Base-by-base conservation (phyloP, 2,329 filamentous ascomycete genomes). In the Venturia aucupariae region DNA sequence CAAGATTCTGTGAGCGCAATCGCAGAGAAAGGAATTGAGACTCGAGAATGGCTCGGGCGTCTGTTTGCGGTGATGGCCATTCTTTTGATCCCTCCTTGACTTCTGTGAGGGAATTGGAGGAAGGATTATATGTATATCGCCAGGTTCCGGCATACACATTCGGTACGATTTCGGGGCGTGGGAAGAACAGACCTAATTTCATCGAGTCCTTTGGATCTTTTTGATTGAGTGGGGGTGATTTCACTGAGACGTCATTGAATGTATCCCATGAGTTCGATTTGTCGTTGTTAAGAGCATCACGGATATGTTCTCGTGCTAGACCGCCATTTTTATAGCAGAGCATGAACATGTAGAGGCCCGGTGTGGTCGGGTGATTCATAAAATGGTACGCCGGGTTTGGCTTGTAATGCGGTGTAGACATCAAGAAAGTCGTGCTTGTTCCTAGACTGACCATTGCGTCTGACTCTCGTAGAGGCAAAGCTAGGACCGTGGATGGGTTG, bases 271-370 rank as follows among this genome's bases (percentile, higher is more conserved):
- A 79, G 22, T 46, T 62, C n/a, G 63, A 64, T n/a, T 42, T 61
- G 27, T 42, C 39, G 22, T 41, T 51, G 67, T 91, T 88, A 62
- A 97, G 84, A 0, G 84, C 82, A 72, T 99, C 91, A 64, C 94
- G 89, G 67, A 97, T 85, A 71, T 90, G 87, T 74, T 99, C 94
- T 55, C 94, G 89, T 1, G 94, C 93, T 1, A 97, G 85, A 2
- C 92, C 92, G 69, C 94, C 94, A 77, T 99, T 99, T 78, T 97
- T 97, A 81, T 97, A 99, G 82, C 94, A 99, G 42, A 99, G 86
- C 94, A 99, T 99, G 78, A 99, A 97, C 94, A 99, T 97, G 83
- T 96, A 97, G 66, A 97, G 84, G 0, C 90, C 91, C 0, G 87
- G 80, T 0, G 91, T 96, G 55, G 92, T 94, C 1, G 94, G 94